These are phyloP conservation scores for Polyplosphaeria fusca DNA, from an alignment of 495 filamentous ascomycete genomes.

Conservation along the genomic window DNA sequence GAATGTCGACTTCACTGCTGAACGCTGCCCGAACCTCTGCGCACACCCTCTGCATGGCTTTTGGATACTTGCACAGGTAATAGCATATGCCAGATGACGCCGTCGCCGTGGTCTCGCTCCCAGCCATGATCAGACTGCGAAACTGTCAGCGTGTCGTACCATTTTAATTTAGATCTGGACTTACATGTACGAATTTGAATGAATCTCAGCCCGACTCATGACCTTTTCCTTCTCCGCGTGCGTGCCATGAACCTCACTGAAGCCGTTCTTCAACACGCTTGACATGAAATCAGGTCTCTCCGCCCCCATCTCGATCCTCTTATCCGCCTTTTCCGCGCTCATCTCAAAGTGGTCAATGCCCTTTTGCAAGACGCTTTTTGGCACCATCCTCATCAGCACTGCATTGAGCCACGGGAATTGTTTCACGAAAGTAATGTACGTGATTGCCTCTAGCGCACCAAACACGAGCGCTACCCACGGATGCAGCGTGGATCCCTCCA, in stretches of 20 bases:
- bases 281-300: background rate
- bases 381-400: background rate
- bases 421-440: background rate
- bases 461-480: conserved; percentile 1
- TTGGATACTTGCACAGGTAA: background rate
- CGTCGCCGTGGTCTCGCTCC: background rate
- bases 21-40: conserved; percentile 1
- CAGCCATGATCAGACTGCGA: background rate
- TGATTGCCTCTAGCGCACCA: background rate
- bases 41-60: background rate
- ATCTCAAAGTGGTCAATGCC: background rate
- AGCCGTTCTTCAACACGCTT: background rate
- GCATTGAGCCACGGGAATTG: background rate
- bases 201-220: background rate
- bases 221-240: background rate
- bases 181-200: background rate
- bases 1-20: background rate
- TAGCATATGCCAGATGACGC: background rate
- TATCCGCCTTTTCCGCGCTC: background rate
- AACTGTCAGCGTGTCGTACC: background rate
- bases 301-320: background rate
- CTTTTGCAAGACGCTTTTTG: background rate
- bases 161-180: background rate
- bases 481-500: conserved; percentile 4
- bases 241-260: background rate